Conservation (phyloP, 106 monocot genomes). For the Posidonia australis region DNA sequence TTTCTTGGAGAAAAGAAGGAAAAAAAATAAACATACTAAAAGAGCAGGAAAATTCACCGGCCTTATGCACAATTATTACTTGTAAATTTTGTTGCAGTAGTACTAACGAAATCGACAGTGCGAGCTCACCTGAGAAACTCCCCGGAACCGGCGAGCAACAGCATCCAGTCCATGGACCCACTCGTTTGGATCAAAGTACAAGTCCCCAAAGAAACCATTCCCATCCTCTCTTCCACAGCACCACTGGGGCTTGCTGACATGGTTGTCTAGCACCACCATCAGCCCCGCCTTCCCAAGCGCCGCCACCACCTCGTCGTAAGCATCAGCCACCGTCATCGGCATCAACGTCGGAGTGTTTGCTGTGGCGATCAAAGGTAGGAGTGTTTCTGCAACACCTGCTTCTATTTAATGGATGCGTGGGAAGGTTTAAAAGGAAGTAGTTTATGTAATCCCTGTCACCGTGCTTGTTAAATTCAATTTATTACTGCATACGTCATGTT, state of each 20-base stretch:
- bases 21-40: no score
- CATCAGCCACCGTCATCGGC: conserved; percentile 25
- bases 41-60: no score
- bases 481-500: no score
- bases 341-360: conserved; percentile 7
- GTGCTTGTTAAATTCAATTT: no score
- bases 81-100: no score
- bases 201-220: conserved; percentile 49
- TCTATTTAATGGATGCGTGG: not conserved
- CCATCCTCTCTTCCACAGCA: conserved; percentile 39
- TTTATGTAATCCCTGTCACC: no score
- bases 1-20: no score
- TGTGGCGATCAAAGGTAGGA: not conserved
- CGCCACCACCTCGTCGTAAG: conserved; percentile 30
- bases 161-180: conserved; percentile 26
- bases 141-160: conserved; percentile 18
- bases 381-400: not conserved
- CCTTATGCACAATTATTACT: no score
- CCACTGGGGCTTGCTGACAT: conserved; percentile 39
- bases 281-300: conserved; percentile 28
- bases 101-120: no score
- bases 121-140: not conserved
- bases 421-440: not conserved
- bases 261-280: conserved; percentile 49
- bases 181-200: conserved; percentile 28